Base-by-base conservation (phyloP, 2,329 filamentous ascomycete genomes). In the Ophiostoma quercus region DNA sequence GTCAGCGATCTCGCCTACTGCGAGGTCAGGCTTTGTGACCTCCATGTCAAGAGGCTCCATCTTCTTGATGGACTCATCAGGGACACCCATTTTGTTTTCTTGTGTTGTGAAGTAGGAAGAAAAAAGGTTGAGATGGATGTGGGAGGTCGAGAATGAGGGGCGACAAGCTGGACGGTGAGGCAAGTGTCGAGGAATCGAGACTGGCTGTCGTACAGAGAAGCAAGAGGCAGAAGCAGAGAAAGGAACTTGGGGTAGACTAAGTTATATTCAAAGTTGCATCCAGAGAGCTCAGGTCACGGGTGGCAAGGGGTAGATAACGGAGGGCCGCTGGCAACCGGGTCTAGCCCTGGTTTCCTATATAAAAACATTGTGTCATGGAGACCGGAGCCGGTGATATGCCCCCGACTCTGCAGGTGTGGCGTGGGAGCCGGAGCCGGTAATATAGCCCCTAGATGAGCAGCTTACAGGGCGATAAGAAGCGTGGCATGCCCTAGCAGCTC, bases 381-480 rank as follows among this genome's bases (percentile, higher is more conserved):
- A 65, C 62, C 62, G 62, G 62, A 65, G 62, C 62, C 62, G 62
- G 62, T 65, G 62, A 65, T 39, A 37, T 65, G 34, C 34, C 62
- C 62, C 62, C 62, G 62, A 37, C 62, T 65, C 29, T 65, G 62
- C 32, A 65, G 6, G 62, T 37, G 62, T 63, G 29, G 60, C 60
- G 60, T 63, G 60, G 60, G 29, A 34, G 16, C 62, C 62, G 62
- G 62, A 65, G 62, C 62, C 29, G 62, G 29, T 65, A 22, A 37
- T 39, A 65, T 37, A 65, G 16, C 32, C 62, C 62, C 62, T 39
- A 65, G 62, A 19, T 34, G 29, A 41, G 60, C 12, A 3, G 29
- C 22, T 16, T 22, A 7, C 62, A 65, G 62, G 32, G 62, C 62
- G 62, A 65, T 37, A 65, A 65, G 62, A 3, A n/a, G 32, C 62